Base-by-base conservation (phyloP, 2,329 filamentous ascomycete genomes). In the Drechslerella stenobrocha region DNA sequence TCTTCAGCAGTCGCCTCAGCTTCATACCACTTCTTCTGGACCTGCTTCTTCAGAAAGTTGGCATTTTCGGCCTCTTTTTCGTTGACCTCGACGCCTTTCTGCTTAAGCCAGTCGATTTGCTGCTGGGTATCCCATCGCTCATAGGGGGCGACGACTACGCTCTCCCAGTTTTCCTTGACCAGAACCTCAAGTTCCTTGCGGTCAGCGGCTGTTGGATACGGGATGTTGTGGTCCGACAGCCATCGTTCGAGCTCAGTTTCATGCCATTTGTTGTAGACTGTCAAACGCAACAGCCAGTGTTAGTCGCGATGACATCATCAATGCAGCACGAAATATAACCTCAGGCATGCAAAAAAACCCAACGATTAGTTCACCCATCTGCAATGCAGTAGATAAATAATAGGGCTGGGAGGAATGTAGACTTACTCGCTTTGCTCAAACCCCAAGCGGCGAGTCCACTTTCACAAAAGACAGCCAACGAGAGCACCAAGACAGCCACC, bases 181-280 rank as follows among this genome's bases (percentile, higher is more conserved):
- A 95, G 80, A 70, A 86, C 86, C 78, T 96, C 88, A n/a, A 98
- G 85, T 72, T 96, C 90, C 78, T 93, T 95, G 75, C 93, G 90
- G 78, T 96, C 90, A 48, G 92, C 85, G 8, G 91, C 85, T 8
- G 84, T 86, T n/a, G 93, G 90, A 76, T 96, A 90, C 7, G 92
- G 90, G 61, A 98, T 82, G 76, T 91, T 84, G 79, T 97, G 83
- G 76, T 98, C 93, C 26, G 88, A 88, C 50, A 98, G 85, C 93
- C 93, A 98, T 74, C 91, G 85, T 80, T 98, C 92, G 26, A 98
- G 84, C 81, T 98, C 93, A 20, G 89, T 95, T 81, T 97, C 87
- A 74, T 97, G 92, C 93, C 93, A 98, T 77, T 93, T 96, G 80
- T 97, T 96, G 82, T 97, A 97, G 13, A 87, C 92, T 67, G 45